Evolutionary conservation across 108 stramenopile species (phyloP).

Genomic region (Cyclotella baltica): DNA sequence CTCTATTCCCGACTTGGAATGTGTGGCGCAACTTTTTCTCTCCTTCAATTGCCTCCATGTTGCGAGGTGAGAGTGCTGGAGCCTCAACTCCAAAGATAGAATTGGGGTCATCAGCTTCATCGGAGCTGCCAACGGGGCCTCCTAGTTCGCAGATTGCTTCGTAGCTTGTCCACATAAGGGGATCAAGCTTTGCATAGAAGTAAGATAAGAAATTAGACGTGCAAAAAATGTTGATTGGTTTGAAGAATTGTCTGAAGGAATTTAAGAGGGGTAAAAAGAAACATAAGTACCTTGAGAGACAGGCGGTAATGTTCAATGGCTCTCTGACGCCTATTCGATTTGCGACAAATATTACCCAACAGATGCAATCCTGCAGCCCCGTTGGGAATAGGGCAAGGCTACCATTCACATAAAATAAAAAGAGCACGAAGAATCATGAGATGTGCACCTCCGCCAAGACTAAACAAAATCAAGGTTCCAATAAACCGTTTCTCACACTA

Average conservation of each 20-base stretch:
- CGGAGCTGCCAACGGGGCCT: constrained; percentile 28
- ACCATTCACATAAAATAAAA: neutral
- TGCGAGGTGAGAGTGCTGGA: constrained; percentile 43
- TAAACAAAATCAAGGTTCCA: neutral
- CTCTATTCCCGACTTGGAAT: neutral
- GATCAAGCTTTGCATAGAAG: constrained; percentile 66
- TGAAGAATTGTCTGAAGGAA: neutral
- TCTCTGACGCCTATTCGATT: constrained; percentile 74
- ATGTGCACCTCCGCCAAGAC: neutral
- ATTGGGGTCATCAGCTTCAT: constrained; percentile 66
- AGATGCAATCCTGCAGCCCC: constrained; percentile 89
- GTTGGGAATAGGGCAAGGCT: constrained; percentile 83
- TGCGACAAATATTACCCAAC: constrained; percentile 82
- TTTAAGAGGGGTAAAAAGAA: neutral
- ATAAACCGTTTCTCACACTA: constrained; percentile 3
- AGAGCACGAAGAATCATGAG: neutral
- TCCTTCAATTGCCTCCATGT: neutral
- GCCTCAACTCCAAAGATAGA: constrained; percentile 73
- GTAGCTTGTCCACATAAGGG: constrained; percentile 84
- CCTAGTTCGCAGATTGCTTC: constrained; percentile 89
- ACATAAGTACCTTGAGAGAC: constrained; percentile 67
- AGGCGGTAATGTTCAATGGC: constrained; percentile 82
- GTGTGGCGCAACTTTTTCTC: neutral
- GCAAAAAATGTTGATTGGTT: neutral
- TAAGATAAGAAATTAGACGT: neutral